These are phyloP conservation scores for Pinus tabuliformis DNA, from an alignment of 75 land plant genomes.

Conservation along the genomic window DNA sequence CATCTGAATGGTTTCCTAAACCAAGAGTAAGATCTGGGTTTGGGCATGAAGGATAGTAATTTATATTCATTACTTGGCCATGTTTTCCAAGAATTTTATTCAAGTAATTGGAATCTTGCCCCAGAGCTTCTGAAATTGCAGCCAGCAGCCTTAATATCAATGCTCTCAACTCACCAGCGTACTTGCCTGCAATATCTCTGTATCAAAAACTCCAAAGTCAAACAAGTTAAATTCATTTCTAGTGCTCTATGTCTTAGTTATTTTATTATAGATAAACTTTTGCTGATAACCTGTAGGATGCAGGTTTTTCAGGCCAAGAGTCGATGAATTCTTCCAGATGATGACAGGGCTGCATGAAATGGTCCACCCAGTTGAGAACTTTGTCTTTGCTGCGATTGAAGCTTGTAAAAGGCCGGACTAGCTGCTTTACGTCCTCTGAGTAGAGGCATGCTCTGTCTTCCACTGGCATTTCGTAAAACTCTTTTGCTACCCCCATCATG, in stretches of 20 bases:
- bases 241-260: too few species aligned
- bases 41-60: slow-evolving; percentile 77
- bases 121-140: slow-evolving; percentile 54
- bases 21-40: slow-evolving; percentile 68
- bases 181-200: slow-evolving; percentile 32
- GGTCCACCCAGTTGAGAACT: slow-evolving; percentile 2
- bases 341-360: slow-evolving; percentile 33
- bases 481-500: slow-evolving; percentile 29
- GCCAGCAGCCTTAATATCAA: slow-evolving; percentile 28
- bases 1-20: slow-evolving; percentile 52
- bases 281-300: not conserved
- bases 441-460: slow-evolving; percentile 33
- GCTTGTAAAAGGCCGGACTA: slow-evolving; percentile 55
- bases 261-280: too few species aligned
- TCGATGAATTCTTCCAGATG: slow-evolving; percentile 28
- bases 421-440: slow-evolving; percentile 26
- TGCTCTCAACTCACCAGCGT: slow-evolving; percentile 18
- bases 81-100: slow-evolving; percentile 36
- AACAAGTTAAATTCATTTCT: slow-evolving; percentile 8
- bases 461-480: slow-evolving; percentile 45
- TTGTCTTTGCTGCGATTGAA: slow-evolving; percentile 40
- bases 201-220: not conserved
- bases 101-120: slow-evolving; percentile 29
- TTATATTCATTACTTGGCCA: slow-evolving; percentile 48
- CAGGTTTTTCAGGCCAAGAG: slow-evolving; percentile 61